Evolutionary conservation across 2,329 filamentous ascomycete species (phyloP).

Genomic region (Fusarium subtropicale): DNA sequence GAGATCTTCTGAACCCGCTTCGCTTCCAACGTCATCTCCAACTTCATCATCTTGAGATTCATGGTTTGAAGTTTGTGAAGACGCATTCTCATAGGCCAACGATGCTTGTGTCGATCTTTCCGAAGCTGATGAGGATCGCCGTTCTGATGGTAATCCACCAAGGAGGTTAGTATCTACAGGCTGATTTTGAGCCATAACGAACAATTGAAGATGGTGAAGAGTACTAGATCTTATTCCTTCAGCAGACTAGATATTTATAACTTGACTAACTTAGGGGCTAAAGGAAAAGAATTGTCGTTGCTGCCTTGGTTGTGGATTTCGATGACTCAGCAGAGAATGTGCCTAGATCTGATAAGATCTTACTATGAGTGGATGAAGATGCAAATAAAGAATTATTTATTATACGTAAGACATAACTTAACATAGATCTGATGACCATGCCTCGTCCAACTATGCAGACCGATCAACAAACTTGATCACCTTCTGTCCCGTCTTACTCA

Average conservation of each 20-base stretch:
- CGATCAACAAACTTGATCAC: conserved; percentile 49
- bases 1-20: background rate
- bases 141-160: background rate
- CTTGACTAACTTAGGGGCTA: background rate
- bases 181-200: background rate
- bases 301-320: background rate
- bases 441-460: background rate
- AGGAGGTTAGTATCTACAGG: background rate
- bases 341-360: background rate
- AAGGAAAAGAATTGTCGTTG: background rate
- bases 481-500: conserved; percentile 44
- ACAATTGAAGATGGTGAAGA: background rate
- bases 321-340: background rate
- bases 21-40: background rate
- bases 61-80: background rate
- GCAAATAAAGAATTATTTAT: background rate
- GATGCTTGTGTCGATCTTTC: background rate
- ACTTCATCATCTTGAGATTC: background rate
- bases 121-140: background rate
- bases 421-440: background rate
- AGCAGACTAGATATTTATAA: background rate
- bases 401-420: background rate
- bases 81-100: background rate
- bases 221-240: no score
- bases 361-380: background rate